Evolutionary conservation across 108 stramenopile species (phyloP).

Genomic region (Stephanodiscus minutulus): DNA sequence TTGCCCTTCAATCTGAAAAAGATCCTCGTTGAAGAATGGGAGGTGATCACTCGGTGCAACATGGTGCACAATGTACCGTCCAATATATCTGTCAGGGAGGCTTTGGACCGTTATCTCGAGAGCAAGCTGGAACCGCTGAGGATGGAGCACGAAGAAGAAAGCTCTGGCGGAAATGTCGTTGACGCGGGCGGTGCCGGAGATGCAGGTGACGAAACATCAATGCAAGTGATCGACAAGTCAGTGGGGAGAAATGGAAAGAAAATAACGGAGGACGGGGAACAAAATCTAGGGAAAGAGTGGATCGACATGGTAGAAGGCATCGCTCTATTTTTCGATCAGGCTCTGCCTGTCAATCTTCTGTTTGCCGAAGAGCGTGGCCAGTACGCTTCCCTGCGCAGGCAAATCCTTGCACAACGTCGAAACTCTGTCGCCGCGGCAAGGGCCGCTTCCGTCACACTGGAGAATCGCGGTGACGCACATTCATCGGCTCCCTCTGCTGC

Average conservation of each 20-base stretch:
- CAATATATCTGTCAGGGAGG: slow-evolving; percentile 53
- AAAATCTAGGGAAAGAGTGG: slow-evolving; percentile 51
- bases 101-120: slow-evolving; percentile 57
- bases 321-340: slow-evolving; percentile 68
- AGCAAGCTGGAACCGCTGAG: slow-evolving; percentile 19
- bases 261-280: neutral
- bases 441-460: neutral
- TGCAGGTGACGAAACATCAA: slow-evolving; percentile 10
- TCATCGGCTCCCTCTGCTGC: neutral
- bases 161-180: neutral
- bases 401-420: slow-evolving; percentile 28
- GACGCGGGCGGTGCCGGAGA: slow-evolving; percentile 10
- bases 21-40: slow-evolving; percentile 82
- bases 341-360: slow-evolving; percentile 61
- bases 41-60: slow-evolving; percentile 67
- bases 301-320: slow-evolving; percentile 76
- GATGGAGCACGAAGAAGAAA: slow-evolving; percentile 9
- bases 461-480: neutral
- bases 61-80: slow-evolving; percentile 67
- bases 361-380: slow-evolving; percentile 64
- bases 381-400: slow-evolving; percentile 32
- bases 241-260: neutral
- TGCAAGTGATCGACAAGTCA: slow-evolving; percentile 1
- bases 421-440: slow-evolving; percentile 9
- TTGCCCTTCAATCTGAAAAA: slow-evolving; percentile 71